Percentiles rank a stretch among this genome's conserved stretches.
These are phyloP conservation scores for Podaxis sp. DNA, from an alignment of 768 basidiomycete species.

Conservation along the genomic window DNA sequence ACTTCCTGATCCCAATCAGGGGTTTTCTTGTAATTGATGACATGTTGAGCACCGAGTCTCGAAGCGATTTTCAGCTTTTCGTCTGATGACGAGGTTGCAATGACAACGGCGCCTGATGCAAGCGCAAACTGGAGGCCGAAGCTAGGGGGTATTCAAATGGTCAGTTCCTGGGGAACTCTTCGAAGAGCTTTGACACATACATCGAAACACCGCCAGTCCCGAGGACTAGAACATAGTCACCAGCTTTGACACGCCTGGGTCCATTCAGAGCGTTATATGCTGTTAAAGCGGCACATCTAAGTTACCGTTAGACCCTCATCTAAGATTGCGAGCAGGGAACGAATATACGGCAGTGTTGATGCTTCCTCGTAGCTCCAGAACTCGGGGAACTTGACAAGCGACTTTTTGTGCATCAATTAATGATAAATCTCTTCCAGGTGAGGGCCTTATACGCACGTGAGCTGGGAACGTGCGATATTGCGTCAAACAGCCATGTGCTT, in stretches of 20 bases:
- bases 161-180: neutral
- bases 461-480: conserved; percentile 49
- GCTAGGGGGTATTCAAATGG: conserved; percentile 20
- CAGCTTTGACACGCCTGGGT: conserved; percentile 49
- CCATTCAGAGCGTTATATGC: conserved; percentile 63
- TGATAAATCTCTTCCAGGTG: neutral
- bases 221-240: conserved; percentile 57
- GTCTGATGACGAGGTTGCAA: conserved; percentile 61
- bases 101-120: conserved; percentile 55
- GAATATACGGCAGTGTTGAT: conserved; percentile 10
- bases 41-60: conserved; percentile 48
- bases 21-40: conserved; percentile 59
- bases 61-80: conserved; percentile 51
- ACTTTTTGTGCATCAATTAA: conserved; percentile 25
- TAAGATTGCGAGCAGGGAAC: neutral
- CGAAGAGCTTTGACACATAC: conserved; percentile 24
- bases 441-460: conserved; percentile 10
- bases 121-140: conserved; percentile 57
- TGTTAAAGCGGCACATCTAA: conserved; percentile 56
- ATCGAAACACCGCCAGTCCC: conserved; percentile 64
- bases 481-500: conserved; percentile 50
- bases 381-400: conserved; percentile 50
- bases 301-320: conserved; percentile 15
- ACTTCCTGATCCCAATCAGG: conserved; percentile 58
- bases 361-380: conserved; percentile 40